Conservation (phyloP, 495 filamentous ascomycete species). For the Amniculicola lignicola region DNA sequence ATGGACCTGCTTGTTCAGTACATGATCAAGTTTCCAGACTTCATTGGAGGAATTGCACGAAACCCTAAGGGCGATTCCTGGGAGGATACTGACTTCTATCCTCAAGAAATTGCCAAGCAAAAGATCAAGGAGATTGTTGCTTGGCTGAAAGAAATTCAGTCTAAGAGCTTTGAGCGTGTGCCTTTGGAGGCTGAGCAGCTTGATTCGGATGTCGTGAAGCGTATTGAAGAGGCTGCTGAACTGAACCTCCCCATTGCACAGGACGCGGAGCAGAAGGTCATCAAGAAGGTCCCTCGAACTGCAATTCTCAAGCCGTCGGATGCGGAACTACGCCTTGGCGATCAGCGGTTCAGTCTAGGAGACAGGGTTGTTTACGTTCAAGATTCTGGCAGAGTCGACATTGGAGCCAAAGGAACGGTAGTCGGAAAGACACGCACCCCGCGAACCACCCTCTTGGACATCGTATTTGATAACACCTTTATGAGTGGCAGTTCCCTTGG, state of each 20-base stretch:
- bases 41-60: constrained; percentile 79
- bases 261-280: constrained; percentile 56
- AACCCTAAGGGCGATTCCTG: constrained; percentile 72
- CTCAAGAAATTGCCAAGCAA: constrained; percentile 62
- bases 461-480: constrained; percentile 90
- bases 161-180: constrained; percentile 86
- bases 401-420: constrained; percentile 86
- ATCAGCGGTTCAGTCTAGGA: constrained; percentile 79
- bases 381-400: constrained; percentile 90
- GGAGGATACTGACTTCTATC: constrained; percentile 83
- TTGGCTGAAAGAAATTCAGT: constrained; percentile 87
- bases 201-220: constrained; percentile 80
- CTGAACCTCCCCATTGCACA: constrained; percentile 49
- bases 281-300: constrained; percentile 74
- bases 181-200: constrained; percentile 94
- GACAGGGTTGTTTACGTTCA: constrained; percentile 92
- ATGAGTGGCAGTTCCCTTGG: constrained; percentile 92
- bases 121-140: constrained; percentile 83
- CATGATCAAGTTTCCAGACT: constrained; percentile 91
- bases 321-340: constrained; percentile 82
- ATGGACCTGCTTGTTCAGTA: constrained; percentile 77
- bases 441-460: constrained; percentile 76
- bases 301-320: constrained; percentile 88
- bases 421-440: constrained; percentile 85
- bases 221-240: constrained; percentile 77